Base-by-base conservation (phyloP, 1,284 basidiomycete species). In the Trichosporon sp. region DNA sequence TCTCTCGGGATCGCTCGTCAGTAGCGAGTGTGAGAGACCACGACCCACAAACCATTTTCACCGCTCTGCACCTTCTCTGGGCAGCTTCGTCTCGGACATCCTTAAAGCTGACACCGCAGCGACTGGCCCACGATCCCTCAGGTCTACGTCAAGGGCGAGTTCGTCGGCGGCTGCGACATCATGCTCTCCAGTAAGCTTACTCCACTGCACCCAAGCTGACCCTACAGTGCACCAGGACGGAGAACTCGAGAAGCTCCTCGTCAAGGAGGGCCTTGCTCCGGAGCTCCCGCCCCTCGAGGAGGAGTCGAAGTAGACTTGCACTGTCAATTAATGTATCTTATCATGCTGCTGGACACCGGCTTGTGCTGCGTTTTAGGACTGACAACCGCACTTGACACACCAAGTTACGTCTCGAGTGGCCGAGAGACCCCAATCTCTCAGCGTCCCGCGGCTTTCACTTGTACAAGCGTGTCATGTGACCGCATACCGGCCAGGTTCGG, bases 81-180 rank as follows among this genome's bases (percentile, higher is more conserved):
- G 35, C 35, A 37, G 35, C 35, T 37, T 37, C 35, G 6, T 37
- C 6, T 37, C 35, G 35, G 6, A 37, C 35, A 26, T 37, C 35
- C 8, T 5, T 37, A 37, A 5, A 35, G 67, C 76, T 78, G 68
- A 78, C n/a, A 43, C 51, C 37, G 7, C 78, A 96, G 94, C 64
- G 93, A 96, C 79, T 99, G 96, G 96, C 96, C 96, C 16, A 99
- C 96, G 19, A 91, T 99, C 76, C 97, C 97, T 11, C 96, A 99
- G 83, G 85, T 99, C 8, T 99, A 97, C 81, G 88, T 98, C 54
- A 90, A 93, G 71, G 95, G 96, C 32, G 95, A 98, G 81, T 99
- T 99, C 79, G 88, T 98, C 37, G 96, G 96, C 65, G 96, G 96
- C 65, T 98, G 95, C 83, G 96, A 99, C 85, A 98, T 98, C 78